Conservation (phyloP, 1,284 basidiomycete genomes). For the Trametes sp. region DNA sequence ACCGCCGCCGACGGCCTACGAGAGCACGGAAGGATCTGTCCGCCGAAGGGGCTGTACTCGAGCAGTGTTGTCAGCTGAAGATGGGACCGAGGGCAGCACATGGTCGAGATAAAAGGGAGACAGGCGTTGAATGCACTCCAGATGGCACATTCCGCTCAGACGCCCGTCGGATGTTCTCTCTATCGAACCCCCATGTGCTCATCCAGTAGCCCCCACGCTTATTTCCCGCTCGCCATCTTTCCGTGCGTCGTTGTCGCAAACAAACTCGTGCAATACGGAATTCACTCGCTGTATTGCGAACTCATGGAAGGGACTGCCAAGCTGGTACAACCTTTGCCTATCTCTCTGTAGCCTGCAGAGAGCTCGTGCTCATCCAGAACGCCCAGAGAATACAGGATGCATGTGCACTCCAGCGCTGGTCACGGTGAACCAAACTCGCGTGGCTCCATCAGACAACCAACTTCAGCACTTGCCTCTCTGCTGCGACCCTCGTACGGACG, state of each 20-base stretch:
- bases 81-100: conserved; percentile 1
- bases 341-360: not conserved
- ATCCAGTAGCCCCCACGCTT: conserved; percentile 5
- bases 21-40: not conserved
- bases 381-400: not conserved
- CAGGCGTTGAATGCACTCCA: not conserved
- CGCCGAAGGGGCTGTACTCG: not conserved
- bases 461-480: not conserved
- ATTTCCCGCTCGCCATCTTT: not conserved
- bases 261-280: not conserved
- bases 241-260: not conserved
- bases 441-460: not conserved
- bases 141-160: conserved; percentile 7
- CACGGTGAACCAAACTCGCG: not conserved
- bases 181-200: conserved; percentile 16
- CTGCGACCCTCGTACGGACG: not conserved
- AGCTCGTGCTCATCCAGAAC: not conserved
- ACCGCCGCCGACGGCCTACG: too few relatives aligned
- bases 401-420: not conserved
- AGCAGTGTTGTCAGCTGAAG: conserved; percentile 12
- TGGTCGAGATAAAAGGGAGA: conserved; percentile 11
- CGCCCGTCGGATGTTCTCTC: conserved; percentile 13
- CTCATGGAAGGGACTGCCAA: not conserved
- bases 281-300: not conserved
- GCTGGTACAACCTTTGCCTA: not conserved